Base-by-base conservation (phyloP, 345 rosid species). In the Eucalyptus curtisii region DNA sequence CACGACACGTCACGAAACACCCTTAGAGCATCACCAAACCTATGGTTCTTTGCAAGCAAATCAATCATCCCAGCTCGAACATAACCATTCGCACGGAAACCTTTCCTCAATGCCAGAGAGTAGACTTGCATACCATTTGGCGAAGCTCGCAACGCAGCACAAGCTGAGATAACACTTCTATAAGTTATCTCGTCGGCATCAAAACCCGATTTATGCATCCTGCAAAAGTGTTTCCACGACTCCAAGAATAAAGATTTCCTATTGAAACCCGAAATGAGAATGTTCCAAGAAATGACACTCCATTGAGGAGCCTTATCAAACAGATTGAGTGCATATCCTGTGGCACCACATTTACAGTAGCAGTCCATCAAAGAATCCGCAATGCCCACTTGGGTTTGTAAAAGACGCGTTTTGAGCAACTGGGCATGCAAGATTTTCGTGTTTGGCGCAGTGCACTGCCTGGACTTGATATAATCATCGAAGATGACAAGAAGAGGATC, bases 101-200 rank as follows among this genome's bases (percentile, higher is more conserved):
- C 98, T 86, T 92, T 93, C 90, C 93, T 96, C 37, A 93, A 59
- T 2, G 93, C 88, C 87, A 94, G 90, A 20, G 95, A 91, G 87
- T 94, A 96, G 44, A 95, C 90, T 86, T 91, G 93, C 92, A 93
- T 90, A 57, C 95, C 94, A 22, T 91, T 89, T 47, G 79, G 82
- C 81, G 92, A 89, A 89, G 87, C 91, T 47, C 86, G 91, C 86
- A 93, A 66, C 82, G 91, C 91, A 86, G 90, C 90, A 92, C 94
- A 95, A 88, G 96, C 95, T 31, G 95, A 95, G 85, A 95, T 92
- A 87, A 93, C 94, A 91, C 96, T 94, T 40, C 95, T 94, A 87
- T 94, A 95, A 47, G 95, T 95, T 27, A 93, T 87, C 91, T 92
- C 96, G 91, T 93, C 87, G 4, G 95, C 93, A 80, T 92, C 91